phyloP scores from a whole-genome alignment of 2,329 filamentous ascomycete genomes.

The Nakataea oryzae region DNA sequence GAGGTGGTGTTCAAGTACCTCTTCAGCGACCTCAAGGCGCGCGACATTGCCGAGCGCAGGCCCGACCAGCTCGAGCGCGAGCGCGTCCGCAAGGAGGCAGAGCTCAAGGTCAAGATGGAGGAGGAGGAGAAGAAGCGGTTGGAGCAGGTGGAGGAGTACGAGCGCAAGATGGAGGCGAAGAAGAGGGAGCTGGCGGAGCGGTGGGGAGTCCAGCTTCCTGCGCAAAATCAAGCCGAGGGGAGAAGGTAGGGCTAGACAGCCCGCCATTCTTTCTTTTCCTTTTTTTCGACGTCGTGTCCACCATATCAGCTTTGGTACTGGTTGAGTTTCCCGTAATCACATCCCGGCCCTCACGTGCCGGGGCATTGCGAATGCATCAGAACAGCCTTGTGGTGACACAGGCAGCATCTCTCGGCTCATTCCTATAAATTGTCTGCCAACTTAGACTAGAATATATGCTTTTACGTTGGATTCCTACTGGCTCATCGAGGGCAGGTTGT shows the following conservation, averaged over 20 bases:
- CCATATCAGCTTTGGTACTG: background rate
- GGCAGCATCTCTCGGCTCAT: background rate
- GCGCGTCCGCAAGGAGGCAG: conserved; percentile 52
- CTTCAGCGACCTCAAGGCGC: conserved; percentile 86
- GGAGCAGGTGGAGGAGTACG: conserved; percentile 48
- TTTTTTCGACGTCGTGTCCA: background rate
- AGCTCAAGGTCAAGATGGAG: conserved; percentile 34
- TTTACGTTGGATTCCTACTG: background rate
- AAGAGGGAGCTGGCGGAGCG: conserved; percentile 37
- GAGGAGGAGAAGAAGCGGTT: conserved; percentile 42
- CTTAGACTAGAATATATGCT: background rate
- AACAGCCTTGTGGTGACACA: background rate
- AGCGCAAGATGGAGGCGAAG: conserved; percentile 44
- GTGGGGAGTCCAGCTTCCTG: conserved; percentile 16
- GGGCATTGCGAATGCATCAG: background rate
- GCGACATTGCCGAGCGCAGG: conserved; percentile 81
- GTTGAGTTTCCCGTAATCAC: background rate
- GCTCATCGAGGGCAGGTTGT: background rate
- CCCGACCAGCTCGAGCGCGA: conserved; percentile 80
- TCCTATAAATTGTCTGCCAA: background rate
- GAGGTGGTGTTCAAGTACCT: conserved; percentile 75
- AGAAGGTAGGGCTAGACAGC: background rate
- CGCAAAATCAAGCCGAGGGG: background rate
- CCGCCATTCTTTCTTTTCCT: background rate
- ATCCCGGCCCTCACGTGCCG: background rate